Conservation (phyloP, 441 rosid species). For the Euphorbia schlechtendalii region DNA sequence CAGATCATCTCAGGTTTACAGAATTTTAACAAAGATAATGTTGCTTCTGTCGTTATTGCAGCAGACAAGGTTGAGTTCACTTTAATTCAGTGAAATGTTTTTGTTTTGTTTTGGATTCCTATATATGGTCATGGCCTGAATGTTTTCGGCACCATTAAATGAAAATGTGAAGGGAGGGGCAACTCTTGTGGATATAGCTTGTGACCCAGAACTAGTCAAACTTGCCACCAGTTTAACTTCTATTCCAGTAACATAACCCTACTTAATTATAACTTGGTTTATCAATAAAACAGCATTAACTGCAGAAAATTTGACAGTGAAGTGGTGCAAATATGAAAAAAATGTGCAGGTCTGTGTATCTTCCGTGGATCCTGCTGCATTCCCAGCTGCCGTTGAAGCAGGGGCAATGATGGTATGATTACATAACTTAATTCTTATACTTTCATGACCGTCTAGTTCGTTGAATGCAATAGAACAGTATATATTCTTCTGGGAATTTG, state of each 20-base stretch:
- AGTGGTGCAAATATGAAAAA: too few species aligned
- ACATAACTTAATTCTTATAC: background rate
- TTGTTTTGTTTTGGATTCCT: too few species aligned
- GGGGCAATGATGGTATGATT: conserved; percentile 53
- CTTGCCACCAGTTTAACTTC: conserved; percentile 47
- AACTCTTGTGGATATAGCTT: conserved; percentile 62
- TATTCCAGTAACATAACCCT: conserved; percentile 39
- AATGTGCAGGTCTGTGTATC: conserved; percentile 52
- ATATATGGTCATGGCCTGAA: too few species aligned
- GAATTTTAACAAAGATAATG: conserved; percentile 46
- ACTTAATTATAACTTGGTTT: too few species aligned
- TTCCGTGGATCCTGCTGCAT: conserved; percentile 45
- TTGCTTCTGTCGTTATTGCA: conserved; percentile 54
- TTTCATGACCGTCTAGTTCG: too few species aligned
- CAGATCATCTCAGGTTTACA: conserved; percentile 58
- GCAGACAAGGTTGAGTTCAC: conserved; percentile 49
- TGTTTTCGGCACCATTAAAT: too few species aligned
- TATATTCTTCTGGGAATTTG: too few species aligned
- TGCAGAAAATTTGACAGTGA: too few species aligned
- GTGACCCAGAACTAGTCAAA: conserved; percentile 56
- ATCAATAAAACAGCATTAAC: too few species aligned
- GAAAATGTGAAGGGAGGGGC: conserved; percentile 48
- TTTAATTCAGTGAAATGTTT: background rate
- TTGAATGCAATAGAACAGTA: too few species aligned
- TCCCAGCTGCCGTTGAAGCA: conserved; percentile 50